phyloP scores from a whole-genome alignment of 164 flowering plant species.

The Aristolochia californica region DNA sequence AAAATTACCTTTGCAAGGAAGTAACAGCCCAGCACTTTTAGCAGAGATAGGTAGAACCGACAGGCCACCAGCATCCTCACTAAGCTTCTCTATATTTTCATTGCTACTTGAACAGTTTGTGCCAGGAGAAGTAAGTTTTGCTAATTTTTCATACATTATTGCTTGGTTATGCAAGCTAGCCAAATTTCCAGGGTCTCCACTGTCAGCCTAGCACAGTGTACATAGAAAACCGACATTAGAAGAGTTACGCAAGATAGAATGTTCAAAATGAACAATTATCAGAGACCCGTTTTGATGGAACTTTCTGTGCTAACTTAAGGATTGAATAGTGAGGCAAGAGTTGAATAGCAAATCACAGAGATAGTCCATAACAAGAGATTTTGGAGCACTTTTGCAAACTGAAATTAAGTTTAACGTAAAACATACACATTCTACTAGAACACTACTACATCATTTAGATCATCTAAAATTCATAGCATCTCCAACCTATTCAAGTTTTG shows the following conservation, averaged over 20 bases:
- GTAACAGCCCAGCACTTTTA: constrained; percentile 64
- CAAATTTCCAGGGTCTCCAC: constrained; percentile 17
- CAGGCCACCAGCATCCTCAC: constrained; percentile 32
- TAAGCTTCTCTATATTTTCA: constrained; percentile 21
- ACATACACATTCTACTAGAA: not conserved
- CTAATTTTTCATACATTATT: constrained; percentile 53
- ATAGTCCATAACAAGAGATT: too few relatives aligned
- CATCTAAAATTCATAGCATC: not conserved
- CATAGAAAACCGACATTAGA: not conserved
- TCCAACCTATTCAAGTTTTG: not conserved
- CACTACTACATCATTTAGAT: not conserved
- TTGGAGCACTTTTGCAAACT: not conserved
- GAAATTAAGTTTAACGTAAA: not conserved
- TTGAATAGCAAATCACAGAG: not conserved
- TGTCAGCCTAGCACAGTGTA: constrained; percentile 28
- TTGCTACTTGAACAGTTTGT: constrained; percentile 8
- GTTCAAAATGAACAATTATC: not conserved
- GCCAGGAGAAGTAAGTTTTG: constrained; percentile 32
- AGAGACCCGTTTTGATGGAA: not conserved
- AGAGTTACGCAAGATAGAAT: not conserved
- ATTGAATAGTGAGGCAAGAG: not conserved
- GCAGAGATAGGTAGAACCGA: constrained; percentile 81
- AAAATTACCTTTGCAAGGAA: constrained; percentile 38
- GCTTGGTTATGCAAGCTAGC: constrained; percentile 57
- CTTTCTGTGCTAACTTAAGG: not conserved